Evolutionary conservation across 306 rosid genomes (phyloP), one percentile per base, ranked within the genome.

Genomic region (Clitoria ternatea): DNA sequence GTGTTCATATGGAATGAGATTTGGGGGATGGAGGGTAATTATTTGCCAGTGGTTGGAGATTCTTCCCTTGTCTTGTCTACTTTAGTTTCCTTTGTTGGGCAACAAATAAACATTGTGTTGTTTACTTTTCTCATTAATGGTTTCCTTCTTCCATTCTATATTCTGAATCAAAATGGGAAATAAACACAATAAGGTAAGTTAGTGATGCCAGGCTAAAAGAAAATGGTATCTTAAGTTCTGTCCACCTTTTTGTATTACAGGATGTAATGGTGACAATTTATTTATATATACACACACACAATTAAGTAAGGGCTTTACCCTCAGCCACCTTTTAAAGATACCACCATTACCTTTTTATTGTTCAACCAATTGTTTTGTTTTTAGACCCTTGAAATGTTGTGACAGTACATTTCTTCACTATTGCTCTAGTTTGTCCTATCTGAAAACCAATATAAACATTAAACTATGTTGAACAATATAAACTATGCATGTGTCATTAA

Each of bases 131-230:
- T 61, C 59, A 56, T 6, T 32, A 14, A 39, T 36, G 43, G 50
- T 49, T 67, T 47, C 57, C 23, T 44, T 18, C 39, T 39, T 44
- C 10, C 43, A 5, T 5, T 12, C 24, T 61, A 40, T 30, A 61
- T 63, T 63, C 57, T 30, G 22, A 30, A 17, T 12, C 11, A 5
- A 43, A 69, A 48, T 29, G 8, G 61, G n/a, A 45, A 63, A 66
- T 7, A 37, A 72, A 20, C 20, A 37, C 10, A 72, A 62, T 60
- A 65, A 42, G 40, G 35, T 19, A 29, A 47, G 29, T 30, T 35
- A 37, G 39, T 42, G 48, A 53, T 76, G 76, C 69, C 76, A 72
- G 68, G 48, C 76, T 56, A 57, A 71, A 65, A 74, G 65, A 27
- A 24, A 69, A 52, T 32, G 70, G 66, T 59, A 69, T 55, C 20